phyloP scores from a whole-genome alignment of 257 asterid genomes.

The Penstemon eatonii region DNA sequence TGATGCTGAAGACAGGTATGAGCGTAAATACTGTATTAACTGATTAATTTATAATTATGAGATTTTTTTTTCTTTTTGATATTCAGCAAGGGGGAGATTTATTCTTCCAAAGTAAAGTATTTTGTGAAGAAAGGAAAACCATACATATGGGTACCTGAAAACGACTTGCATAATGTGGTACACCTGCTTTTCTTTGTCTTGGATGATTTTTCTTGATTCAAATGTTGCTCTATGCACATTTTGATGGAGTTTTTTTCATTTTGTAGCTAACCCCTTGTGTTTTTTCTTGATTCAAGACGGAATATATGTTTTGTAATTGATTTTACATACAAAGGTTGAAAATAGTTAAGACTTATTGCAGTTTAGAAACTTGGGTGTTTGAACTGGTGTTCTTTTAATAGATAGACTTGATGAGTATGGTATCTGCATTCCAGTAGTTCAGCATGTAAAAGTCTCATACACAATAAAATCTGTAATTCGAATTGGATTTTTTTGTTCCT shows the following conservation, averaged over 20 bases:
- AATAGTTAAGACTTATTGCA: neutral
- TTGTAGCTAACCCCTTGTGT: too few species aligned
- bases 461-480: too few species aligned
- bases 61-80: neutral
- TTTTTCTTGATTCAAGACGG: too few species aligned
- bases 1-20: constrained; percentile 81
- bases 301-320: neutral
- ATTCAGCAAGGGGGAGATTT: constrained; percentile 75
- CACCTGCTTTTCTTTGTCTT: neutral
- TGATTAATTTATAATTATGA: neutral
- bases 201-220: neutral
- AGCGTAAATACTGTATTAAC: neutral
- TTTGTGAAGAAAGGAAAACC: constrained; percentile 75
- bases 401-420: neutral
- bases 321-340: constrained; percentile 1
- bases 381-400: neutral
- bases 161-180: constrained; percentile 94
- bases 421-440: neutral
- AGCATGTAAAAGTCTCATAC: too few species aligned
- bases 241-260: too few species aligned
- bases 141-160: constrained; percentile 83
- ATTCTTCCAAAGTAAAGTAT: constrained; percentile 78
- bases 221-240: constrained; percentile 5
- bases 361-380: neutral
- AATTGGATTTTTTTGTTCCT: too few species aligned